phyloP scores from a whole-genome alignment of 1,139 yeast genomes.

The Debaryomyces singareniensis region DNA sequence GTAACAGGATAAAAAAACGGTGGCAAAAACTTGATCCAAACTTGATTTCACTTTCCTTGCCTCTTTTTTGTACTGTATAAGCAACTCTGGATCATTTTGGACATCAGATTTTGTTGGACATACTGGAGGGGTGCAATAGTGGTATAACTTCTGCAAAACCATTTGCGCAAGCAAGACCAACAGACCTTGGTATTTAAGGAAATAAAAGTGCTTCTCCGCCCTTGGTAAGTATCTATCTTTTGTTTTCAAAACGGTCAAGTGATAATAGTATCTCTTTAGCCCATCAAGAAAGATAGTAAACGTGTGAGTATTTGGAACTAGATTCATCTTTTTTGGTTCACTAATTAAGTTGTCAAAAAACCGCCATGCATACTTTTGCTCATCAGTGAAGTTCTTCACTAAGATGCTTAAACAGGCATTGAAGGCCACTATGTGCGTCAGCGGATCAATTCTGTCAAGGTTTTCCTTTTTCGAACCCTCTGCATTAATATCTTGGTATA shows the following conservation, averaged over 20 bases:
- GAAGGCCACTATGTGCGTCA: slow-evolving; percentile 20
- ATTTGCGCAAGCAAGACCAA: slow-evolving; percentile 22
- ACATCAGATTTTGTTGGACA: slow-evolving; percentile 26
- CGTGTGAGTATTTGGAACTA: slow-evolving; percentile 31
- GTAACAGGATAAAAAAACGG: slow-evolving; percentile 25
- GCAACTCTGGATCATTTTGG: slow-evolving; percentile 13
- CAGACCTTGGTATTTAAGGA: slow-evolving; percentile 24
- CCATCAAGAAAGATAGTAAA: slow-evolving; percentile 39
- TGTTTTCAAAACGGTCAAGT: slow-evolving; percentile 12
- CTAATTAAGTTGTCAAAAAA: slow-evolving; percentile 28
- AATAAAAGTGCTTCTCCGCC: slow-evolving; percentile 15
- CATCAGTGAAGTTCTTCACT: slow-evolving; percentile 25
- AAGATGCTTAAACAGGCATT: slow-evolving; percentile 34
- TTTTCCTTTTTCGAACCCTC: slow-evolving; percentile 1
- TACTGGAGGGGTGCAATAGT: slow-evolving; percentile 27
- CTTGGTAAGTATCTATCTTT: slow-evolving; percentile 11
- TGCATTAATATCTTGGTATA: slow-evolving; percentile 15
- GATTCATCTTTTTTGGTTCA: slow-evolving; percentile 8
- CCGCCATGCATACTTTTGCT: slow-evolving; percentile 34
- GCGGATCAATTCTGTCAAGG: not conserved
- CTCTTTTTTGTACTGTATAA: slow-evolving; percentile 14
- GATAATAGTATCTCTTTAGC: slow-evolving; percentile 17
- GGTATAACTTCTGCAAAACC: slow-evolving; percentile 21
- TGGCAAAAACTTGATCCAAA: slow-evolving; percentile 26
- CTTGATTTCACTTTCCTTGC: slow-evolving; percentile 16